Conservation (phyloP, 108 stramenopile genomes). For the Nitzschia sp. region DNA sequence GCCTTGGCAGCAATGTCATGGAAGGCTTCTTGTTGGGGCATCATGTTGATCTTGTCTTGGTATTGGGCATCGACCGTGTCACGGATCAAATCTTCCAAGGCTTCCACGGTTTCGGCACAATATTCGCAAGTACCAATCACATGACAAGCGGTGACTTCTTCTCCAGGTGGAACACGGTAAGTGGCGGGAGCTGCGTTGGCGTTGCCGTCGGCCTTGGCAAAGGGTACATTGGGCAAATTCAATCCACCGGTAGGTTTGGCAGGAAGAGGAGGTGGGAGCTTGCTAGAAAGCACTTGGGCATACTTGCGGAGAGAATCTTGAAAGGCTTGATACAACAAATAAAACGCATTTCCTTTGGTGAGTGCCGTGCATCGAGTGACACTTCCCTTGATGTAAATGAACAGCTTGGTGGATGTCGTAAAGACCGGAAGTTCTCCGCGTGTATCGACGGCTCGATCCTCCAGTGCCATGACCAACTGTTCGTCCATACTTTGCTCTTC, state of each 20-base stretch:
- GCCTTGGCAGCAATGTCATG: slow-evolving; percentile 90
- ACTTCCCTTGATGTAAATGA: slow-evolving; percentile 96
- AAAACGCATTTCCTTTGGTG: slow-evolving; percentile 94
- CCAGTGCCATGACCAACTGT: slow-evolving; percentile 63
- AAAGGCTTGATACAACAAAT: slow-evolving; percentile 85
- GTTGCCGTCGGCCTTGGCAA: slow-evolving; percentile 43
- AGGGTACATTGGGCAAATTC: slow-evolving; percentile 37
- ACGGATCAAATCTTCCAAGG: slow-evolving; percentile 91
- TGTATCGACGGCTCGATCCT: slow-evolving; percentile 83
- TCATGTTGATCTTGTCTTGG: slow-evolving; percentile 81
- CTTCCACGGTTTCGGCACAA: slow-evolving; percentile 93
- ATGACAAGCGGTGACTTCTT: slow-evolving; percentile 89
- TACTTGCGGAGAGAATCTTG: slow-evolving; percentile 82
- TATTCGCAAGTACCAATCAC: slow-evolving; percentile 97
- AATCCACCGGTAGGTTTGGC: slow-evolving; percentile 42
- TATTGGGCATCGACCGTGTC: slow-evolving; percentile 87
- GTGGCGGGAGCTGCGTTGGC: slow-evolving; percentile 27
- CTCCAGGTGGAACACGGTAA: slow-evolving; percentile 75
- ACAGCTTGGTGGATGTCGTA: slow-evolving; percentile 86
- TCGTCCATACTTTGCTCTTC: slow-evolving; percentile 93
- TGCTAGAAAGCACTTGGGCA: slow-evolving; percentile 75
- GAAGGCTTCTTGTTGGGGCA: slow-evolving; percentile 84
- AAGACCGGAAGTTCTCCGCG: slow-evolving; percentile 93
- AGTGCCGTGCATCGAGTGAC: slow-evolving; percentile 92
- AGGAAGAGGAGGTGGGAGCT: slow-evolving; percentile 59